A percentile compares a stretch with the other conserved stretches of the same genome.
These are phyloP conservation scores for Phlyctochytrium arcticum DNA, from an alignment of 192 early-diverging fungal species.

Conservation along the genomic window DNA sequence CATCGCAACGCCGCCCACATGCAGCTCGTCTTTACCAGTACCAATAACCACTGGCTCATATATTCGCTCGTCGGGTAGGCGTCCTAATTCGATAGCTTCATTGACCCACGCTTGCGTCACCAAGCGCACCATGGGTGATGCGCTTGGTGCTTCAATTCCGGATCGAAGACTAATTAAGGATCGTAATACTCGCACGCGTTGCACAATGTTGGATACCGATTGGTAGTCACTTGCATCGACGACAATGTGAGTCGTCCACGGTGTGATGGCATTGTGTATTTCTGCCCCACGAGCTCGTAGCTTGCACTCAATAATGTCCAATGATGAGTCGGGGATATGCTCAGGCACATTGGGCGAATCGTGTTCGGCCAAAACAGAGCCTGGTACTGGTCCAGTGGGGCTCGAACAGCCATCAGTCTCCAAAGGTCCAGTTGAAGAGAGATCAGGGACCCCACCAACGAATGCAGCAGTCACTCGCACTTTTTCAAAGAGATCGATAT, in stretches of 20 bases:
- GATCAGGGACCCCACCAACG: conserved; percentile 2
- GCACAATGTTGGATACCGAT: not conserved
- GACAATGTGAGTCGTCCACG: conserved; percentile 16
- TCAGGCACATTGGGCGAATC: not conserved
- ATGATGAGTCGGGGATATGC: not conserved
- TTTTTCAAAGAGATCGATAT: conserved; percentile 22
- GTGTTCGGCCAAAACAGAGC: not conserved
- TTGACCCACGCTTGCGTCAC: not conserved
- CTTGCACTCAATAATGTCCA: not conserved
- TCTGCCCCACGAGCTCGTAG: conserved; percentile 7
- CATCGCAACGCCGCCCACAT: no score
- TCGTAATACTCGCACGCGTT: not conserved
- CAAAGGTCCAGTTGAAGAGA: not conserved
- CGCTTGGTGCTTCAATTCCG: no score
- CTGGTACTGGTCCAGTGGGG: not conserved
- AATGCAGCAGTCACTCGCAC: conserved; percentile 13
- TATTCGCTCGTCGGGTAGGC: not conserved
- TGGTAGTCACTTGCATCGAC: not conserved
- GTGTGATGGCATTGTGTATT: not conserved
- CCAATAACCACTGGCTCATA: conserved; percentile 1
- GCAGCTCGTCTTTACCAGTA: no score
- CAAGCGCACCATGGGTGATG: no score
- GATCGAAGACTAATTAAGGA: no score
- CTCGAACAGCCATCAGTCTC: not conserved
- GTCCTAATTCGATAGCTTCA: not conserved